Conservation (phyloP, 1,284 basidiomycete species). For the Ceraceosorus guamensis region DNA sequence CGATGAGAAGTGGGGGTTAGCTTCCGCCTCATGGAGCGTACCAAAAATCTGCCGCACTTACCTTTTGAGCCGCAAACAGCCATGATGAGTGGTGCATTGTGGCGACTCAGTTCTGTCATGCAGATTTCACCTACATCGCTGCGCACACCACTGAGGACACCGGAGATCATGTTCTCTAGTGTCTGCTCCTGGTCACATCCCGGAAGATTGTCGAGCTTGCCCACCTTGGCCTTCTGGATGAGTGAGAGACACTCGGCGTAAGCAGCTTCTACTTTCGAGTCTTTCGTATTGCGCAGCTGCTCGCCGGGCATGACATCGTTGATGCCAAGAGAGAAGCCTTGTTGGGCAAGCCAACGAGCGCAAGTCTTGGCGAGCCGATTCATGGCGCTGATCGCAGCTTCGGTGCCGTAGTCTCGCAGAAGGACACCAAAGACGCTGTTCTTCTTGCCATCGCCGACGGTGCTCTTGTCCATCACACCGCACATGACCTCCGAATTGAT, state of each 20-base stretch:
- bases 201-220: constrained; percentile 87
- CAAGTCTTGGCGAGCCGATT: constrained; percentile 91
- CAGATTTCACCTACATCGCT: constrained; percentile 94
- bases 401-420: constrained; percentile 88
- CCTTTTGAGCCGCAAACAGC: constrained; percentile 94
- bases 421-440: constrained; percentile 98
- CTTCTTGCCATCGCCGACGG: constrained; percentile 96
- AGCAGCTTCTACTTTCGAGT: constrained; percentile 76
- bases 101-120: constrained; percentile 90
- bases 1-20: no score
- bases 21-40: no score
- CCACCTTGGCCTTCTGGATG: constrained; percentile 82
- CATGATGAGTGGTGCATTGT: constrained; percentile 98
- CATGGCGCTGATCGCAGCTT: constrained; percentile 93
- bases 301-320: constrained; percentile 97
- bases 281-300: constrained; percentile 71
- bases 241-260: constrained; percentile 80
- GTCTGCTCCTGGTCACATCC: constrained; percentile 97
- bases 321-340: constrained; percentile 96
- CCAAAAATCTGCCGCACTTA: background rate
- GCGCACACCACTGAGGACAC: constrained; percentile 85
- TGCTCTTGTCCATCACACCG: constrained; percentile 97
- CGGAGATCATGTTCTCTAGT: constrained; percentile 88
- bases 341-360: constrained; percentile 91
- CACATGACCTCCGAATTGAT: constrained; percentile 99